Evolutionary conservation across 108 stramenopile genomes (phyloP).

Genomic region (Nannochloropsis oceanica): DNA sequence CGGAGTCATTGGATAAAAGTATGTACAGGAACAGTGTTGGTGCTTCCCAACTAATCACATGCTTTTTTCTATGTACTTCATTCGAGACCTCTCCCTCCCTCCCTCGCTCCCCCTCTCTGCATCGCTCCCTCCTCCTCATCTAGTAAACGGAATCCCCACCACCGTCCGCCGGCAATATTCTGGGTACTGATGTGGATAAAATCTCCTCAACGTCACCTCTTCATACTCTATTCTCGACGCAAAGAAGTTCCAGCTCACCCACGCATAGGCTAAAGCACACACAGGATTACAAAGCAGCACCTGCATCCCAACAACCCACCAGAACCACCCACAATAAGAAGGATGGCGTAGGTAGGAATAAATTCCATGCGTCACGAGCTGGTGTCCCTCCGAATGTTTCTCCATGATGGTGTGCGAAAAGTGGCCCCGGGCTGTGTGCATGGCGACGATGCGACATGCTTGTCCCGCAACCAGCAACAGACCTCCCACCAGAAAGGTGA

Average conservation of each 20-base stretch:
- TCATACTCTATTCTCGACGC: slow-evolving; percentile 68
- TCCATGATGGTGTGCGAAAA: slow-evolving; percentile 88
- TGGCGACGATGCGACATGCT: slow-evolving; percentile 61
- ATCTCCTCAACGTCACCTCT: slow-evolving; percentile 53
- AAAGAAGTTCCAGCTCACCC: slow-evolving; percentile 71
- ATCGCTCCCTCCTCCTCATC: neutral
- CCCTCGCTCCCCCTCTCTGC: neutral
- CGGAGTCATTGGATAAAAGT: neutral
- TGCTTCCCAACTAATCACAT: neutral
- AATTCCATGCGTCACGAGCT: slow-evolving; percentile 70
- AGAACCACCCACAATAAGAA: slow-evolving; percentile 86
- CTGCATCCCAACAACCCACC: slow-evolving; percentile 81
- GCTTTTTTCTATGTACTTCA: neutral
- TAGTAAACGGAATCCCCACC: slow-evolving; percentile 71
- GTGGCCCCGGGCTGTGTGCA: slow-evolving; percentile 73
- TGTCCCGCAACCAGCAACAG: slow-evolving; percentile 52
- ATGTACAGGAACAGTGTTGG: neutral
- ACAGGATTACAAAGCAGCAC: slow-evolving; percentile 62
- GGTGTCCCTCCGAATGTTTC: slow-evolving; percentile 45
- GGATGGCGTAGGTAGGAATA: slow-evolving; percentile 81
- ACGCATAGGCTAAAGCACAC: slow-evolving; percentile 46
- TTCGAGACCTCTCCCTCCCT: neutral
- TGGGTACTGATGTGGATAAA: slow-evolving; percentile 61
- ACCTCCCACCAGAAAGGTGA: slow-evolving; percentile 30
- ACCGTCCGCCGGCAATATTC: slow-evolving; percentile 48